These are phyloP conservation scores for Pestalotiopsis sp. DNA, from an alignment of 2,329 filamentous ascomycete genomes.

Conservation along the genomic window DNA sequence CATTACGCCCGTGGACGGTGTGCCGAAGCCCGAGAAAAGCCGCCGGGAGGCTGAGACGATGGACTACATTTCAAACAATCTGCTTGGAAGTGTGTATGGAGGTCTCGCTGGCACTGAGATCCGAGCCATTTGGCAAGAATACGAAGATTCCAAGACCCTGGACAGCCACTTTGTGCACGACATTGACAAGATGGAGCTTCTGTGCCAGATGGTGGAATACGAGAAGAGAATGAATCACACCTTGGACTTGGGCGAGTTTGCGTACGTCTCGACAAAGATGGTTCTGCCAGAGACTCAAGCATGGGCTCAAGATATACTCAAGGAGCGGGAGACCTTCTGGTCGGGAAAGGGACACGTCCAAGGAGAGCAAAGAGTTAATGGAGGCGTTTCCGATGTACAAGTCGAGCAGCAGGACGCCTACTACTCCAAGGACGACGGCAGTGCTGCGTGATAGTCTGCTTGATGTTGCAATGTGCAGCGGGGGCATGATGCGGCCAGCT, in stretches of 20 bases:
- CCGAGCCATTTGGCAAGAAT: conserved; percentile 86
- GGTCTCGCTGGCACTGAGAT: conserved; percentile 72
- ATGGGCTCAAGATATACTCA: conserved; percentile 78
- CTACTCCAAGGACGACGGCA: conserved; percentile 34
- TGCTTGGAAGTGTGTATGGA: conserved; percentile 77
- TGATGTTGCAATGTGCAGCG: neutral
- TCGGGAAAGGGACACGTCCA: conserved; percentile 48
- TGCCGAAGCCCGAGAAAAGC: conserved; percentile 86
- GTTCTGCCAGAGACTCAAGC: conserved; percentile 74
- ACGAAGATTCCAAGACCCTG: conserved; percentile 82
- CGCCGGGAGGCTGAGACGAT: conserved; percentile 86
- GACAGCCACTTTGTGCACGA: conserved; percentile 94
- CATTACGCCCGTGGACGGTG: conserved; percentile 89
- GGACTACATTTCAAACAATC: conserved; percentile 78
- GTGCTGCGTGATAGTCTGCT: neutral
- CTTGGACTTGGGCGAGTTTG: conserved; percentile 85
- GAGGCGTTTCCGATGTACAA: conserved; percentile 40
- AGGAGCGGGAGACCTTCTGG: conserved; percentile 79
- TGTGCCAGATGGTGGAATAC: conserved; percentile 96
- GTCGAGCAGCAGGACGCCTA: conserved; percentile 51
- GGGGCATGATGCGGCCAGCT: too few species aligned
- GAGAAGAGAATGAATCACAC: conserved; percentile 70
- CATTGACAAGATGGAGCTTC: conserved; percentile 93
- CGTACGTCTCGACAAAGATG: conserved; percentile 75
- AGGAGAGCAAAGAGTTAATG: conserved; percentile 44